These are phyloP conservation scores for Kurtzmaniella quercitrusa DNA, from an alignment of 1,139 yeast genomes.

Conservation along the genomic window DNA sequence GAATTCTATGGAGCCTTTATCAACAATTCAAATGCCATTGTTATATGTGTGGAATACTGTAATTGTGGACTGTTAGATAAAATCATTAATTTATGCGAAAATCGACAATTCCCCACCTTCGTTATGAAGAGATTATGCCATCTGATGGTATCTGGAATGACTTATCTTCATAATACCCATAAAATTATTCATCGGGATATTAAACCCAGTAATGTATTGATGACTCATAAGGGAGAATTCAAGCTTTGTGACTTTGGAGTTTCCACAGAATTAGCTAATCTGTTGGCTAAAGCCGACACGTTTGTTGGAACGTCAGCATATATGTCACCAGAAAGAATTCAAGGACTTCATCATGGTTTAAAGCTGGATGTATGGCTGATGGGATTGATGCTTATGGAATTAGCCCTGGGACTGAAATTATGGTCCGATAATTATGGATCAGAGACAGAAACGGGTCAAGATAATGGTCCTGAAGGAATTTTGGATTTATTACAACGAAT, in stretches of 20 bases:
- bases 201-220: slow-evolving; percentile 72
- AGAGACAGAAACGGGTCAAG: slow-evolving; percentile 12
- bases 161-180: slow-evolving; percentile 75
- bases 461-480: slow-evolving; percentile 71
- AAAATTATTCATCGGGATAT: slow-evolving; percentile 90
- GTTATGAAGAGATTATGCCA: slow-evolving; percentile 72
- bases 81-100: slow-evolving; percentile 52
- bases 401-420: slow-evolving; percentile 69
- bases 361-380: slow-evolving; percentile 97
- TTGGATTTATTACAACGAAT: slow-evolving; percentile 86
- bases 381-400: slow-evolving; percentile 83
- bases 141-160: slow-evolving; percentile 76
- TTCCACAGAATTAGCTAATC: slow-evolving; percentile 81
- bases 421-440: slow-evolving; percentile 36
- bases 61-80: slow-evolving; percentile 92
- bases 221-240: slow-evolving; percentile 75
- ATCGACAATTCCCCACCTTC: slow-evolving; percentile 48
- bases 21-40: slow-evolving; percentile 59
- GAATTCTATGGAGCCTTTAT: slow-evolving; percentile 88
- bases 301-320: slow-evolving; percentile 97
- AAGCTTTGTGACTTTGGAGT: slow-evolving; percentile 95
- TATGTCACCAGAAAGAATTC: slow-evolving; percentile 97
- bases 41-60: slow-evolving; percentile 93
- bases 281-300: slow-evolving; percentile 82
- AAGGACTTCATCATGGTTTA: slow-evolving; percentile 87